These are phyloP conservation scores for Pluteus cervinus DNA, from an alignment of 768 basidiomycete species.

Conservation along the genomic window DNA sequence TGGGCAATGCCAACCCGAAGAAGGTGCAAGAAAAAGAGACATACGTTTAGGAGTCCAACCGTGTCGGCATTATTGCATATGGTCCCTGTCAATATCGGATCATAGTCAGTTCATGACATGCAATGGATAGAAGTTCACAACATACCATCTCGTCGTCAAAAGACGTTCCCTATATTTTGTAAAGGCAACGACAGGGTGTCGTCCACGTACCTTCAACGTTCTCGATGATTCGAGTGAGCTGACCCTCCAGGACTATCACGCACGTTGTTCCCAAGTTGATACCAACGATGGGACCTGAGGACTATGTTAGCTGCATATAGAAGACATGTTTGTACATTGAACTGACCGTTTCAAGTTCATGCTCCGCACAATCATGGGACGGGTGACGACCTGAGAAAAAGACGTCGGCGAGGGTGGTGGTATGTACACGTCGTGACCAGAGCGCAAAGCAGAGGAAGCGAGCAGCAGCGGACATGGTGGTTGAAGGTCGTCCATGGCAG, in stretches of 20 bases:
- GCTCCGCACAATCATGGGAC: slow-evolving; percentile 77
- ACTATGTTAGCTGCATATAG: slow-evolving; percentile 1
- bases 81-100: too few species aligned
- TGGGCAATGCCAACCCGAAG: too few species aligned
- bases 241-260: slow-evolving; percentile 93
- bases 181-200: slow-evolving; percentile 95
- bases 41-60: too few species aligned
- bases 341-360: slow-evolving; percentile 91
- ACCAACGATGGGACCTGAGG: slow-evolving; percentile 80
- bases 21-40: too few species aligned
- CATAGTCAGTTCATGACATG: too few species aligned
- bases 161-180: slow-evolving; percentile 97
- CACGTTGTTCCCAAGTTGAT: slow-evolving; percentile 96
- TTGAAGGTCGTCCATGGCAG: slow-evolving; percentile 27
- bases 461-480: slow-evolving; percentile 70
- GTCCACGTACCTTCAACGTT: slow-evolving; percentile 97
- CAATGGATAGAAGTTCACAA: too few species aligned
- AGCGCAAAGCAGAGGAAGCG: slow-evolving; percentile 57
- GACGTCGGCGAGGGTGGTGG: neutral
- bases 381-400: slow-evolving; percentile 50
- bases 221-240: slow-evolving; percentile 91
- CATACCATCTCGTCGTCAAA: too few species aligned
- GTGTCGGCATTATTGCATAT: too few species aligned
- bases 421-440: slow-evolving; percentile 56
- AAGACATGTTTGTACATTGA: slow-evolving; percentile 9